Conservation (phyloP, 352 stramenopile genomes). For the Paralagenidium karlingii region DNA sequence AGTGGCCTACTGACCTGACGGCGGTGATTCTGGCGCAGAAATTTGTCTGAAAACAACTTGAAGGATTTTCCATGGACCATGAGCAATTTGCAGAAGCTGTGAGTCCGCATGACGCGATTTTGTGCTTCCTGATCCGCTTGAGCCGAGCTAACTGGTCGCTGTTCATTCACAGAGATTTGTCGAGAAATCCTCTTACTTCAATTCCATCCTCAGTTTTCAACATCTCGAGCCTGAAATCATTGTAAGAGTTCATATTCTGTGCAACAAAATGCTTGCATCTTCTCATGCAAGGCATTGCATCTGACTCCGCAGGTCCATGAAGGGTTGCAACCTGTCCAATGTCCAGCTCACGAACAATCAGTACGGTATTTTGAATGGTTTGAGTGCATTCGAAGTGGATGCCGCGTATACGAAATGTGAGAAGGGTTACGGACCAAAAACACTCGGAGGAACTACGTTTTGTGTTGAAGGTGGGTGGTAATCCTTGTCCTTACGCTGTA, state of each 20-base stretch:
- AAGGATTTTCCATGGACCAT: slow-evolving; percentile 17
- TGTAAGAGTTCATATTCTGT: slow-evolving; percentile 40
- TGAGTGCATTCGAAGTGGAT: slow-evolving; percentile 28
- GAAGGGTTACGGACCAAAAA: slow-evolving; percentile 4
- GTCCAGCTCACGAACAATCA: slow-evolving; percentile 24
- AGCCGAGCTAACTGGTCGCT: neutral
- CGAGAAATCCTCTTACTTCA: slow-evolving; percentile 22
- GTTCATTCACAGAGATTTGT: slow-evolving; percentile 18
- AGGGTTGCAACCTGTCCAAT: slow-evolving; percentile 39
- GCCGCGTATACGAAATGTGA: slow-evolving; percentile 21
- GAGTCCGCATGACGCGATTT: neutral
- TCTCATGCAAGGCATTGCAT: neutral
- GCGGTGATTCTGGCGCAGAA: slow-evolving; percentile 2
- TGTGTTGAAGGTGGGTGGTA: no score
- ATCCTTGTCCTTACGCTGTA: no score
- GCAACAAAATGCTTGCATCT: neutral
- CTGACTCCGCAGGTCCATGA: slow-evolving; percentile 12
- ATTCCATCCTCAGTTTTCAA: slow-evolving; percentile 32
- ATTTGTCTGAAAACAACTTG: slow-evolving; percentile 27
- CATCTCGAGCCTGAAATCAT: slow-evolving; percentile 10
- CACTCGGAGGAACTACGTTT: neutral
- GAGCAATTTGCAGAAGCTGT: slow-evolving; percentile 3
- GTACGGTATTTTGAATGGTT: slow-evolving; percentile 18
- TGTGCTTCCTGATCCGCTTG: neutral
- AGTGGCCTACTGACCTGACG: neutral